Evolutionary conservation across 805 yeast species (phyloP), one percentile per base, ranked within the genome.

Genomic region (Suhomyces pyralidae): DNA sequence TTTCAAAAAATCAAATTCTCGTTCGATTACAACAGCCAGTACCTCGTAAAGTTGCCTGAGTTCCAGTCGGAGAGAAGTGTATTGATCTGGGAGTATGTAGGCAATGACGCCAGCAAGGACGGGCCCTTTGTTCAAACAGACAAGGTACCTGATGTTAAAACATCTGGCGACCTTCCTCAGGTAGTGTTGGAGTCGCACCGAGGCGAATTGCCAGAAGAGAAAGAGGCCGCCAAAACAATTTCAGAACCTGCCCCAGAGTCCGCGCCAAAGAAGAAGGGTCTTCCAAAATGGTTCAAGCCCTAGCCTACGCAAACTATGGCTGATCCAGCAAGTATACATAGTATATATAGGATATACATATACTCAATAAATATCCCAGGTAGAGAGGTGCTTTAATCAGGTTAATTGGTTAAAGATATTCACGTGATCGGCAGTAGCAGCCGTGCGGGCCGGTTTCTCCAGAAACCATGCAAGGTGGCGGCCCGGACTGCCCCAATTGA

Each of bases 61-160:
- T 73, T 75, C 45, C 63, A 58, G 45, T 59, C 53, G 42, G 75
- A 69, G 50, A 63, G 66, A 51, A 60, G 70, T 7, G 55, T 66
- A 9, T 59, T 75, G 32, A 67, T 75, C n/a, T 74, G 77, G 76
- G 77, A 71, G 50, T 49, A 62, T 10, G 47, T 56, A 3, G 58
- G 46, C 5, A 48, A 43, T 3, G 51, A 50, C 12, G 28, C 45
- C 12, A 17, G 17, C 30, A 51, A 46, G 10, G 34, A 12, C 7
- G 74, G 73, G 0, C 74, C 76, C 7, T 71, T 51, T 50, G 46
- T 70, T 30, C 64, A 64, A 24, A 48, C 59, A 10, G 63, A 57
- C 3, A 34, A 46, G 3, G 40, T 49, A 4, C 43, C 54, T 1
- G 57, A 53, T 9, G 53, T 64, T 26, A 70, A 63, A 49, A 60